Evolutionary conservation across 2,329 filamentous ascomycete species (phyloP), one percentile per base, ranked within the genome.

Genomic region (Aphanocladium album): DNA sequence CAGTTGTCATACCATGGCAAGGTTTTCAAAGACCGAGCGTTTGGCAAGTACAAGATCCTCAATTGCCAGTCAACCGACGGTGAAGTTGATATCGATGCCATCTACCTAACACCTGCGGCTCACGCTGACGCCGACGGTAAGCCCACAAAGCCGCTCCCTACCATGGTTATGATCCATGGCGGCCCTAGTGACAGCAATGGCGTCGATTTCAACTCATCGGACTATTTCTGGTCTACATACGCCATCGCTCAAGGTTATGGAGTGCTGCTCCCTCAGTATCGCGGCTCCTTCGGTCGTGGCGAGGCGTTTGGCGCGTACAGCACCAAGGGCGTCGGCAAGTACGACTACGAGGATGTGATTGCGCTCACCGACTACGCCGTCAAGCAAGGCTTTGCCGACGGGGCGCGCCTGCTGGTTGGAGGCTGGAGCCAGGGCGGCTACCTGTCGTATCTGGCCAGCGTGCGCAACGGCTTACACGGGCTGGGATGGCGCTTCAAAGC

Each of bases 371-470:
- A 76, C 19, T 50, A 69, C 21, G 72, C 72, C 8, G 69, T 78
- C 53, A 64, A 66, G 17, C 43, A 67, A 5, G 70, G 73, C 0
- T 68, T 70, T 3, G 70, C 71, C 0, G 68, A 78, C 33, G 39
- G 63, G 0, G 52, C 70, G 2, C 68, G 66, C 2, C 63, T 78
- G 1, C 64, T 74, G 1, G 71, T 76, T 0, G 73, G 71, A 2
- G 75, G 76, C 0, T 74, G 68, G 67, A 71, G 69, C 23, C 73
- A 77, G 62, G 76, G 75, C 11, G 76, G 76, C 2, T 73, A 72
- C 16, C 62, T 78, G 0, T 67, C 71, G 2, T 77, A 74, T 62
- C 67, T 78, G 1, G 68, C 67, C 30, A 66, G 67, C 25, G 72
- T 73, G 2, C 70, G 74, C 16, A 75, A 76, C 59, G 73, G 72